phyloP scores from a whole-genome alignment of 768 basidiomycete genomes.

The Galerina marginata region DNA sequence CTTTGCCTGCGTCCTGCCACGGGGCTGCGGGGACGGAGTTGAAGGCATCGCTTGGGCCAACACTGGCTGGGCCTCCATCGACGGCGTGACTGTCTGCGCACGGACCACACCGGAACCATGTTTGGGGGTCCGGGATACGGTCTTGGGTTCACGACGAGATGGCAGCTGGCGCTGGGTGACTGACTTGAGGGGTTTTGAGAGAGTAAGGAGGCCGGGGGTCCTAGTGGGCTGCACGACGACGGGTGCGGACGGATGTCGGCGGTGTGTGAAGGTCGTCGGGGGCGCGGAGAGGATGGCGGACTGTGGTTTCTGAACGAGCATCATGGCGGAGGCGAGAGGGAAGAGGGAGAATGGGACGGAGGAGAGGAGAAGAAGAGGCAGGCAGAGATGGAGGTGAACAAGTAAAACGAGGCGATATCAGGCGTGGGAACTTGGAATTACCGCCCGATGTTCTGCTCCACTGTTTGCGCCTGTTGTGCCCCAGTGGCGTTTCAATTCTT shows the following conservation, averaged over 20 bases:
- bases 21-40: slow-evolving; percentile 36
- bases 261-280: slow-evolving; percentile 45
- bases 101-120: slow-evolving; percentile 30
- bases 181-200: slow-evolving; percentile 60
- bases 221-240: slow-evolving; percentile 73
- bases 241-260: slow-evolving; percentile 72
- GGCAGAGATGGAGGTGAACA: slow-evolving; percentile 16
- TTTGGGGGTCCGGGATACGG: slow-evolving; percentile 34
- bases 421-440: slow-evolving; percentile 12
- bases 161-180: slow-evolving; percentile 30
- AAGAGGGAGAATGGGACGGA: slow-evolving; percentile 22
- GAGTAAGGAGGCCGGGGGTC: slow-evolving; percentile 73
- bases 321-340: slow-evolving; percentile 41
- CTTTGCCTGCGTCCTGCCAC: slow-evolving; percentile 35
- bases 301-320: slow-evolving; percentile 54
- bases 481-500: slow-evolving; percentile 20
- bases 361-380: slow-evolving; percentile 26
- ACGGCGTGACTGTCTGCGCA: slow-evolving; percentile 30
- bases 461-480: slow-evolving; percentile 17
- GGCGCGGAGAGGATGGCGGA: slow-evolving; percentile 32
- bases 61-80: slow-evolving; percentile 28
- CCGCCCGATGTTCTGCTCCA: background rate
- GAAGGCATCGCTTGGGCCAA: slow-evolving; percentile 30
- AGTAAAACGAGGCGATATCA: slow-evolving; percentile 19
- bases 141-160: slow-evolving; percentile 29